Evolutionary conservation across 1,139 yeast species (phyloP), one percentile per base, ranked within the genome.

Genomic region (Hanseniaspora sp.): DNA sequence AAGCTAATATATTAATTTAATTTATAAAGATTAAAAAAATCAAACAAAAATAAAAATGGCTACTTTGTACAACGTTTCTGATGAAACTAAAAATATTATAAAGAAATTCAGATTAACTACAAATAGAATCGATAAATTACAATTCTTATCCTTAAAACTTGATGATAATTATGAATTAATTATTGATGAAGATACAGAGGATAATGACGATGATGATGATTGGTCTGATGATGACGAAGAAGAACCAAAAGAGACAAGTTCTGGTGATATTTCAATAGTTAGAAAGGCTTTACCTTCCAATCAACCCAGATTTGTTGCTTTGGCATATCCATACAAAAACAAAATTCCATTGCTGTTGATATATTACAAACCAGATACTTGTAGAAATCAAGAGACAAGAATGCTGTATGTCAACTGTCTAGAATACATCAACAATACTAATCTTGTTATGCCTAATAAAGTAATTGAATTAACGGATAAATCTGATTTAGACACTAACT

Each of bases 401-500:
- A 88, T 88, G 96, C 70, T 86, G 51, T 88, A 86, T 63, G 96
- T 96, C 1, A 95, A 94, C 1, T 95, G 95, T 0, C 78, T 86
- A 31, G 96, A 88, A 64, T 70, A 82, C 61, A 76, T 88, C 58
- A 75, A 92, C 65, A 82, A 78, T 55, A 82, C 82, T 62, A 54
- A 45, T 30, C 35, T 44, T 17, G 86, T 95, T 17, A 90, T 92
- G 13, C 63, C 67, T 23, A 64, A 63, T 47, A 66, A 62, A 53
- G 57, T 63, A 17, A 58, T 67, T n/a, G 69, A 67, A 45, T 66
- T 66, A 11, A 57, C 65, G 6, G 48, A 51, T 45, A 51, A 51
- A 37, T 42, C 41, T 44, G 48, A 44, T 38, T 39, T 51, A 6
- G 31, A 39, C 11, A 34, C 30, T 7, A 40, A 45, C 6, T 51